Evolutionary conservation across 805 yeast genomes (phyloP), one percentile per base, ranked within the genome.

Genomic region (Candida boidinii): DNA sequence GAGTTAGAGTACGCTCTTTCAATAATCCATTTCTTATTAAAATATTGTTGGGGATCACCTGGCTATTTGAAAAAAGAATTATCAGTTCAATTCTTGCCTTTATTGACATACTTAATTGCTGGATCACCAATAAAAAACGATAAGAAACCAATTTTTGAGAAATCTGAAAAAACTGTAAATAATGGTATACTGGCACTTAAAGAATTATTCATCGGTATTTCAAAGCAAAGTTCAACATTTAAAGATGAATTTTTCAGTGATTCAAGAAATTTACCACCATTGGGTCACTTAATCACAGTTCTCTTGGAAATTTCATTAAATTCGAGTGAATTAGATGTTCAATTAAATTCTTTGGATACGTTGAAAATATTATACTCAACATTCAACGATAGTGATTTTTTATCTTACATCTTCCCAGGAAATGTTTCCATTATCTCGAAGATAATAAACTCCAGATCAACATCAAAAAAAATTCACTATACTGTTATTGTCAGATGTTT

Each of bases 391-490:
- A 76, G 76, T 10, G 78, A 72, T 36, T 45, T 62, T 3, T 31
- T 71, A 3, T 68, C 76, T 0, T 58, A 62, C 41, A 60, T 72
- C 31, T 45, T 71, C 15, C 79, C 79, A 0, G 77, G 77, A 3
- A 68, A 58, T 25, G 65, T 71, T 0, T 71, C 78, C 0, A 42
- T 55, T 0, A 42, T 70, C 26, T 53, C 67, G 2, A 71, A 66
- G 34, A 38, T 67, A 5, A 35, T 68, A 0, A 46, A 40, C 14
- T 24, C 14, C 18, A 25, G 23, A n/a, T n/a, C n/a, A 19, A 31
- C 26, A 10, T 34, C 51, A 0, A 37, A 43, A n/a, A 45, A 37
- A 7, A 52, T 61, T 2, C 68, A 69, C 33, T 64, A 56, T 33
- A 52, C 56, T 13, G 64, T 68, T 0, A 36, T 60, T 1, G 42